A percentile compares a stretch with the other conserved stretches of the same genome.
Conservation (phyloP, 805 yeast genomes). For the Cyberlindnera nakhonratchasimensis region DNA sequence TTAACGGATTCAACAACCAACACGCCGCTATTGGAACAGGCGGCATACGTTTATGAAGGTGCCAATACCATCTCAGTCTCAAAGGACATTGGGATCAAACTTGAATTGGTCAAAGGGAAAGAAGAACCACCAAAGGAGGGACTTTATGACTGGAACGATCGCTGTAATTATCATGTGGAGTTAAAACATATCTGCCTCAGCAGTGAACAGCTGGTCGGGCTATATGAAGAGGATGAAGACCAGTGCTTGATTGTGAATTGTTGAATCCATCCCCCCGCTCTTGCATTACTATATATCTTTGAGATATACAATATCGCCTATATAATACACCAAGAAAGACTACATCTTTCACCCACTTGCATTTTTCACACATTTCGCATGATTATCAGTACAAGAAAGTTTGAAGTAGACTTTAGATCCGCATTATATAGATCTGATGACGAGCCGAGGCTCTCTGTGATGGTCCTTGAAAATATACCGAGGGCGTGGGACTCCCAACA, state of each 20-base stretch:
- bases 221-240: slow-evolving; percentile 10
- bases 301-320: neutral
- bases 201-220: neutral
- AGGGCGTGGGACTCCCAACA: too few species aligned
- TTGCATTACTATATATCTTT: neutral
- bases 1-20: neutral
- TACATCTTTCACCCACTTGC: too few species aligned
- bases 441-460: too few species aligned
- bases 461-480: too few species aligned
- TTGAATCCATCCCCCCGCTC: neutral
- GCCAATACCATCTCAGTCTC: neutral
- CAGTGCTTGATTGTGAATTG: slow-evolving; percentile 8
- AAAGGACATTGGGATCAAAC: neutral
- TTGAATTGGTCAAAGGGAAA: slow-evolving; percentile 6
- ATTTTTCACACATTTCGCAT: too few species aligned
- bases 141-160: slow-evolving; percentile 10
- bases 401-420: too few species aligned
- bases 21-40: slow-evolving; percentile 4
- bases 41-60: neutral
- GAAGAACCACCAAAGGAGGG: slow-evolving; percentile 14
- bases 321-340: neutral
- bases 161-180: slow-evolving; percentile 4
- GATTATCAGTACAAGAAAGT: too few species aligned
- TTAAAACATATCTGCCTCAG: neutral
- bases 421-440: too few species aligned